These are phyloP conservation scores for Xylaria bambusicola DNA, from an alignment of 495 filamentous ascomycete species.

Conservation along the genomic window DNA sequence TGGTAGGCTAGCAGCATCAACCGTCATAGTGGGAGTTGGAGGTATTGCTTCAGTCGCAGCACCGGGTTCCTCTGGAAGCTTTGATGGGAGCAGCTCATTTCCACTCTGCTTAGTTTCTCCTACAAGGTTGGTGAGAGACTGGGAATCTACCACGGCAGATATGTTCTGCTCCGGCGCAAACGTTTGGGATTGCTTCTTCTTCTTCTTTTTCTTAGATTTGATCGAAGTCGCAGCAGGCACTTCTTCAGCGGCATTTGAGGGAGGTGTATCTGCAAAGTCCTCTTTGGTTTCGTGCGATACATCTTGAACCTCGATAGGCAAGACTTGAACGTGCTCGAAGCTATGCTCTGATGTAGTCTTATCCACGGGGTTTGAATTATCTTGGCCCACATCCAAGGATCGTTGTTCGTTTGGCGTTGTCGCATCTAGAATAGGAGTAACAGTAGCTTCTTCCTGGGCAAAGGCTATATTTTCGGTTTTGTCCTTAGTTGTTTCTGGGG, in stretches of 20 bases:
- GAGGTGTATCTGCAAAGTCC: neutral
- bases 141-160: neutral
- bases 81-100: neutral
- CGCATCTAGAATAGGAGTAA: conserved; percentile 14
- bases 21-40: neutral
- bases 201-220: conserved; percentile 30
- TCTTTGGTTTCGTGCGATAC: neutral
- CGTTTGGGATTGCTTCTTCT: neutral
- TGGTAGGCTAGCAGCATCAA: neutral
- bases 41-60: neutral
- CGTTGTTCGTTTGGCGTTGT: conserved; percentile 6
- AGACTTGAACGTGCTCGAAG: neutral
- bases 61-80: neutral
- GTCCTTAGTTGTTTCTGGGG: neutral
- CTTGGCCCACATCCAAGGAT: conserved; percentile 11
- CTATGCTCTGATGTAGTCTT: neutral
- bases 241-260: neutral
- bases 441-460: conserved; percentile 14
- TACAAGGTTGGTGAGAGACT: neutral
- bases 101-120: neutral
- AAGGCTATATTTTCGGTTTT: conserved; percentile 17
- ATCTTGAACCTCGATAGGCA: neutral
- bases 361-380: conserved; percentile 1
- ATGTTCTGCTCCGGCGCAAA: neutral
- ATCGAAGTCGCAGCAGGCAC: conserved; percentile 10